phyloP scores from a whole-genome alignment of 1,284 basidiomycete species.

The Ganoderma leucocontextum region DNA sequence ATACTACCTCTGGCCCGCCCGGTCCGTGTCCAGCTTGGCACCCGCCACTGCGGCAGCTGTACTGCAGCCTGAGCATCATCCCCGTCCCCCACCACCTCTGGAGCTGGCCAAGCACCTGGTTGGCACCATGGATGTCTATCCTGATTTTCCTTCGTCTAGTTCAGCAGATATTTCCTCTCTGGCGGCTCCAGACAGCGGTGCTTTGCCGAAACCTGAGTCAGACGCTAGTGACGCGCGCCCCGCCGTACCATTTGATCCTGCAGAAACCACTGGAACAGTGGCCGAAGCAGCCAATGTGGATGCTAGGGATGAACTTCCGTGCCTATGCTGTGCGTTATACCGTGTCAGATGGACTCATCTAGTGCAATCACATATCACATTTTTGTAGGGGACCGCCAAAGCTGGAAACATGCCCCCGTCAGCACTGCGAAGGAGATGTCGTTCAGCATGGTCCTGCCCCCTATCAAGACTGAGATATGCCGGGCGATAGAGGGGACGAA shows the following conservation, averaged over 20 bases:
- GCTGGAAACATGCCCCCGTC: neutral
- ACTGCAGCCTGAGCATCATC: neutral
- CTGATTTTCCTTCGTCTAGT: neutral
- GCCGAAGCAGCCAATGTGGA: neutral
- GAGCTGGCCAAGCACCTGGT: neutral
- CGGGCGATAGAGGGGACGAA: slow-evolving; percentile 2
- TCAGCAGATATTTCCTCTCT: neutral
- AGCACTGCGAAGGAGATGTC: neutral
- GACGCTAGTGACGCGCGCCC: neutral
- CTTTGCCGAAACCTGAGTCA: neutral
- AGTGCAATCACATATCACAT: neutral
- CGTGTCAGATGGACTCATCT: neutral
- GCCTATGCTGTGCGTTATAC: slow-evolving; percentile 4
- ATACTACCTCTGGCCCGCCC: neutral
- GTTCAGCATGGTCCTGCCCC: neutral
- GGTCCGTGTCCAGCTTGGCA: neutral
- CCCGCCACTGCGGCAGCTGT: neutral
- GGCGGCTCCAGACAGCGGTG: neutral
- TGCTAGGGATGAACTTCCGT: slow-evolving; percentile 1
- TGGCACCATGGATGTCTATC: neutral
- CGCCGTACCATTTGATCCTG: neutral
- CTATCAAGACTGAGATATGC: neutral
- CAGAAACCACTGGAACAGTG: neutral
- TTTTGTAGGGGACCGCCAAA: slow-evolving; percentile 6
- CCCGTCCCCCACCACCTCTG: neutral